Evolutionary conservation across 2,329 filamentous ascomycete genomes (phyloP).

Genomic region (Colletotrichum sp.): DNA sequence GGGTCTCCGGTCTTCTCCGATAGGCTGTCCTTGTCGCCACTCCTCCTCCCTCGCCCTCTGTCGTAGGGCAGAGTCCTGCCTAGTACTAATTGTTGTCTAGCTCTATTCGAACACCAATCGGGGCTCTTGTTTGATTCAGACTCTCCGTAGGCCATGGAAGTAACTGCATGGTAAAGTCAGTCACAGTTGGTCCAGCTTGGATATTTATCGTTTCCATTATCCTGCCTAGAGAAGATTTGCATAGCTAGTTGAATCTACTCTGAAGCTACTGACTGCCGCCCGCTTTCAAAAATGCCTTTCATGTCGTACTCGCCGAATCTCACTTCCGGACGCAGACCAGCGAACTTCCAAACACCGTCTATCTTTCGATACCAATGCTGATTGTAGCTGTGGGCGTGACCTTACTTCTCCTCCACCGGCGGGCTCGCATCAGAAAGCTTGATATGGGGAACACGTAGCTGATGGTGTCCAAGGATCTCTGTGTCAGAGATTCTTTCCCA

Average conservation of each 20-base stretch:
- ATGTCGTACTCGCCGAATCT: constrained; percentile 64
- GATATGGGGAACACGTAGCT: constrained; percentile 67
- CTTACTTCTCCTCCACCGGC: constrained; percentile 58
- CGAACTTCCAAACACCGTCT: constrained; percentile 67
- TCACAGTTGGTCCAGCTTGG: accelerated
- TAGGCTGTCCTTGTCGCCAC: background rate
- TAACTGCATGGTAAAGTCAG: background rate
- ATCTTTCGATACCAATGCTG: constrained; percentile 63
- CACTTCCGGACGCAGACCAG: constrained; percentile 59
- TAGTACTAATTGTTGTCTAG: background rate
- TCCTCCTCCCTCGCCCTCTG: background rate
- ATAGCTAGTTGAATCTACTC: background rate
- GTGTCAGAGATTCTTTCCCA: constrained; percentile 63
- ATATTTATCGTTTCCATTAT: background rate
- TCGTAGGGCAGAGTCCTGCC: background rate
- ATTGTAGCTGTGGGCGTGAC: constrained; percentile 64
- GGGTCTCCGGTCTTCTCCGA: background rate
- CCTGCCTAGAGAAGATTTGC: background rate
- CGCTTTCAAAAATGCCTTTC: constrained; percentile 51
- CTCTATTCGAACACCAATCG: background rate
- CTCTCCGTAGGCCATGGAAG: background rate
- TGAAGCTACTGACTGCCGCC: background rate
- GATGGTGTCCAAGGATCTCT: constrained; percentile 64
- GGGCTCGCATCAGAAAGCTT: constrained; percentile 57
- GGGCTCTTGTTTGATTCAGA: background rate